phyloP scores from a whole-genome alignment of 78 protist species.

The Chrysochromulina parva region DNA sequence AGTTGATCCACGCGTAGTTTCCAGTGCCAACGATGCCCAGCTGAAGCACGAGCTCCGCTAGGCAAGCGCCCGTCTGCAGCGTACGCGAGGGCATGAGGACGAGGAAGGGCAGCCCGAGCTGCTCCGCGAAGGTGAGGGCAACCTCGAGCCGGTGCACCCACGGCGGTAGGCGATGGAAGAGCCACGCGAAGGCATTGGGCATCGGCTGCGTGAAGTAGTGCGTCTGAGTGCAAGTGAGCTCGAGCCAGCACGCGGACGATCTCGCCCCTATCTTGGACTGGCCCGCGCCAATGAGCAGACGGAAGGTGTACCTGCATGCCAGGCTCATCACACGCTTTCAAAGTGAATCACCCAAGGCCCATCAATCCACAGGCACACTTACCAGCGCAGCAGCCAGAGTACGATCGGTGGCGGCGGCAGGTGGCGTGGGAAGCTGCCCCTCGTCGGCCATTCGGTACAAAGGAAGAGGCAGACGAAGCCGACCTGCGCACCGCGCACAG shows the following conservation, averaged over 20 bases:
- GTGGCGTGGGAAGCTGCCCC: background rate
- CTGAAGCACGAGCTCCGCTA: background rate
- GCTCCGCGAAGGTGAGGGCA: constrained; percentile 42
- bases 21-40: constrained; percentile 33
- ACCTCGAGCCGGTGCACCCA: constrained; percentile 13
- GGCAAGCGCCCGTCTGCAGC: background rate
- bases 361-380: background rate
- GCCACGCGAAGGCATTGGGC: constrained; percentile 51
- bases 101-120: constrained; percentile 43
- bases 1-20: constrained; percentile 56
- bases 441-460: background rate
- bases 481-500: background rate
- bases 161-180: constrained; percentile 21
- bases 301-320: background rate
- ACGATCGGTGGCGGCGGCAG: constrained; percentile 38
- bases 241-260: constrained; percentile 41
- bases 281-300: constrained; percentile 17
- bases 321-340: too few species aligned
- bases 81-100: constrained; percentile 28
- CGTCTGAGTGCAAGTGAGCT: constrained; percentile 43
- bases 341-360: too few species aligned
- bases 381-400: constrained; percentile 46
- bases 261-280: constrained; percentile 45
- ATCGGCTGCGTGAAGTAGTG: constrained; percentile 61
- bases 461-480: constrained; percentile 48